Base-by-base conservation (phyloP, 305 asterid genomes). In the Stenogyne calaminthoides region DNA sequence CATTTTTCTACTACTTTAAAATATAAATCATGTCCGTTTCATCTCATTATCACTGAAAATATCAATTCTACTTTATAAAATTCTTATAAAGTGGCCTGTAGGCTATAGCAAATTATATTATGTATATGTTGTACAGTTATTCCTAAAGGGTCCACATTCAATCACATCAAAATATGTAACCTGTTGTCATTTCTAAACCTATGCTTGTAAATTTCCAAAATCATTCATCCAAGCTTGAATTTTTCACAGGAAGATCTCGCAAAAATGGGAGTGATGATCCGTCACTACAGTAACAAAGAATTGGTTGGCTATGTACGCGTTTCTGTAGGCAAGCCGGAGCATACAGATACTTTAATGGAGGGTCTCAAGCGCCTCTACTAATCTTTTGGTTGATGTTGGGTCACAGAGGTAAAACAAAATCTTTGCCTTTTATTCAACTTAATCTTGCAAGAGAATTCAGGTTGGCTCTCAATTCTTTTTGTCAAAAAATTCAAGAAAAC, bases 241-340 rank as follows among this genome's bases (percentile, higher is more conserved):
- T 18, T 68, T 56, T 54, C 77, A 60, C 91, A 95, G 99, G 99
- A 95, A 74, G 96, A 95, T 71, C 95, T 95, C 1, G 88, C 98
- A 2, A 84, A 81, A 64, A 89, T 72, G 94, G 98, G 98, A 0
- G 89, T 95, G 62, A 95, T 95, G 98, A 95, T 95, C 77, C 98
- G 98, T 64, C 98, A 95, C 82, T 95, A 95, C 88, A 86, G 85
- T 71, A 92, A 86, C 80, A 95, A 87, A 74, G 99, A 95, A 64
- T 71, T 95, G 78, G 83, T 84, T 4, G 96, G 96, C 57, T 95
- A 83, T 57, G 98, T 95, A 16, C 96, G 98, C 11, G 90, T 95
- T 27, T 92, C 99, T 27, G 98, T 90, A 27, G 99, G 99, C 52
- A 92, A 90, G 83, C 99, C 97, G 1, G 93, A 90, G 87, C 99